These are phyloP conservation scores for Cercospora beticola DNA, from an alignment of 2,329 filamentous ascomycete genomes.

Conservation along the genomic window DNA sequence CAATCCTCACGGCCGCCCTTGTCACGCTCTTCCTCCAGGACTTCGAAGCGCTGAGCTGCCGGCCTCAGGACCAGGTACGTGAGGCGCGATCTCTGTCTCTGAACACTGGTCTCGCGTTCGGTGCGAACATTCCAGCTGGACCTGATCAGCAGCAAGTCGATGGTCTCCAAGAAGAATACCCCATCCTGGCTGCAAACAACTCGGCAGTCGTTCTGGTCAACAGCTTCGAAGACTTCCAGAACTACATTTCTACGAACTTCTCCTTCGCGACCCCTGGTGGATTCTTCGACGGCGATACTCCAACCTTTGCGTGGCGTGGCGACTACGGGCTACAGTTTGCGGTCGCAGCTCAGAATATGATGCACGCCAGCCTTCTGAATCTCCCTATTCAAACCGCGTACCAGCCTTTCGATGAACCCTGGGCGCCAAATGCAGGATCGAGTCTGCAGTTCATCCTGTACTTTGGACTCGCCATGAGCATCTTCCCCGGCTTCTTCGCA, in stretches of 20 bases:
- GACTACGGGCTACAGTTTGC: conserved; percentile 62
- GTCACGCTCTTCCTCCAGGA: conserved; percentile 72
- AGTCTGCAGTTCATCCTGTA: conserved; percentile 79
- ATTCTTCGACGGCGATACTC: conserved; percentile 67
- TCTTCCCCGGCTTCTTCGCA: conserved; percentile 82
- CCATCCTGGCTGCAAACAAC: conserved; percentile 22
- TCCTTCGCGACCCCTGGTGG: conserved; percentile 73
- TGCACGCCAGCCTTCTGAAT: conserved; percentile 73
- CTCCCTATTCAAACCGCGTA: conserved; percentile 70
- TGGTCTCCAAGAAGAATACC: conserved; percentile 28
- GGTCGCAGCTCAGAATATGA: conserved; percentile 84
- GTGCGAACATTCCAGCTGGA: conserved; percentile 42
- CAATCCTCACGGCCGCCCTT: conserved; percentile 74
- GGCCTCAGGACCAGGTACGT: conserved; percentile 38
- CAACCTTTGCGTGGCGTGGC: conserved; percentile 70
- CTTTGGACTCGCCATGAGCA: conserved; percentile 73
- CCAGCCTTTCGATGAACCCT: conserved; percentile 73
- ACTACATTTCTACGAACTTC: conserved; percentile 62
- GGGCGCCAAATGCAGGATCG: conserved; percentile 66
- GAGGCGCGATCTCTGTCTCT: conserved; percentile 26
- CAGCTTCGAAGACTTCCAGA: conserved; percentile 66
- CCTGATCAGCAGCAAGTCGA: conserved; percentile 38
- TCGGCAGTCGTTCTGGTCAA: conserved; percentile 56
- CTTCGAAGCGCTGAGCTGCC: conserved; percentile 53
- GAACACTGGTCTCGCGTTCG: conserved; percentile 12